Base-by-base conservation (phyloP, 257 asterid species). In the Gentiana macrophylla region DNA sequence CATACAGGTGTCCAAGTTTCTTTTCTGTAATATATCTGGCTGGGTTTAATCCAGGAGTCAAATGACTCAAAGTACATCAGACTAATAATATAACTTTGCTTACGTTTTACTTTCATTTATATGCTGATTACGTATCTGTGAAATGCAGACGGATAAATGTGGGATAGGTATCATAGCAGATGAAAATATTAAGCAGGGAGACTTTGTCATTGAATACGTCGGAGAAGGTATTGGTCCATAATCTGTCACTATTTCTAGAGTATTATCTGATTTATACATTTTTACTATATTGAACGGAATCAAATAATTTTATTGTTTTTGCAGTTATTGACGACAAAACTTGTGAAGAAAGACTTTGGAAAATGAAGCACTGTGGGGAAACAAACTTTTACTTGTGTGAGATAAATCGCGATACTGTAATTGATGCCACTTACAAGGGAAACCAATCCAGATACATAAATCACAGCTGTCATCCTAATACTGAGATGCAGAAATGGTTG, bases 401-500 rank as follows among this genome's bases (percentile, higher is more conserved):
- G 70, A 88, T 92, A 62, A 92, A 83, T 57, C 81, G 94, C 53
- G 93, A 92, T 72, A 87, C 79, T 94, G 98, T 92, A 69, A 92
- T 92, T 71, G 98, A 92, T 81, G 98, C 98, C 61, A 85, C 95
- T 68, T 85, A 79, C 58, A 92, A 92, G 74, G 98, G 97, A 53
- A 92, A 92, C 80, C 83, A 87, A 75, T 92, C 98, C 4, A 79
- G 98, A 81, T 88, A 81, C 83, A 92, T 92, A 54, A 92, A 92
- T 72, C 98, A 92, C 64, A 92, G 98, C 70, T 92, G 97, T 71
- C 79, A 80, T 69, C 98, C 98, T 50, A 92, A 92, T 71, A 83
- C 98, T 4, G 93, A 92, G 80, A 92, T 92, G 98, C 98, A 84
- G 81, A 88, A 84, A 77, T 92, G 98, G 98, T 88, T 50, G 49